Base-by-base conservation (phyloP, 768 basidiomycete genomes). In the Lentinula lateritia region DNA sequence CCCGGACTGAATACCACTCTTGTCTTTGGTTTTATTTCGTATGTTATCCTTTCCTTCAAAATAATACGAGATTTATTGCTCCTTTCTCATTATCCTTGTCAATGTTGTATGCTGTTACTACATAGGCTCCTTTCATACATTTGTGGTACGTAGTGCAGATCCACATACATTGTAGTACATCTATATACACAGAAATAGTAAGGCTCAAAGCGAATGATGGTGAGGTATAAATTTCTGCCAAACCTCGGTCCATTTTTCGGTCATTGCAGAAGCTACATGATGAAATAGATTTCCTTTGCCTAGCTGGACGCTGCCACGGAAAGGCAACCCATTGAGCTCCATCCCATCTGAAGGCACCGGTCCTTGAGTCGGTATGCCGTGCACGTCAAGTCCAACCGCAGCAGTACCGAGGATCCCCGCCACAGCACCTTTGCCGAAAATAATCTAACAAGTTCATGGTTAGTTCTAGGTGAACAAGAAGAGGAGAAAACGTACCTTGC, bases 401-500 rank as follows among this genome's bases (percentile, higher is more conserved):
- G 85, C 86, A 13, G 77, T 76, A 8, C 90, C 90, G 45, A 80
- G 69, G 8, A 92, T 77, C 5, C 90, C 90, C 5, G 90, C 90
- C 1, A 83, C 66, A 0, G 90, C 90, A 1, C 89, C 89, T 18
- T 79, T 73, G 1, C 83, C 81, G 65, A 90, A 92, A 6, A 92
- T 79, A n/a, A 91, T 83, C 89, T 90, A 61, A 61, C 6, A 34
- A 20, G 28, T 28, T 50, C 46, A 61, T 3, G 66, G 58, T 23
- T 56, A 38, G 10, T 18, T 32, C 16, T 41, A 16, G 6, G 15
- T 43, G 16, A 43, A 6, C 42, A 8, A 36, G 20, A 8, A n/a
- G 12, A 54, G 50, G 2, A 54, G 58, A 52, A 42, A 62, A 42
- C 6, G 23, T 41, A 90, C 91, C 85, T 94, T 93, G 64, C 80